Conservation (phyloP, 2,329 filamentous ascomycete species). For the Calonectria honghensis region DNA sequence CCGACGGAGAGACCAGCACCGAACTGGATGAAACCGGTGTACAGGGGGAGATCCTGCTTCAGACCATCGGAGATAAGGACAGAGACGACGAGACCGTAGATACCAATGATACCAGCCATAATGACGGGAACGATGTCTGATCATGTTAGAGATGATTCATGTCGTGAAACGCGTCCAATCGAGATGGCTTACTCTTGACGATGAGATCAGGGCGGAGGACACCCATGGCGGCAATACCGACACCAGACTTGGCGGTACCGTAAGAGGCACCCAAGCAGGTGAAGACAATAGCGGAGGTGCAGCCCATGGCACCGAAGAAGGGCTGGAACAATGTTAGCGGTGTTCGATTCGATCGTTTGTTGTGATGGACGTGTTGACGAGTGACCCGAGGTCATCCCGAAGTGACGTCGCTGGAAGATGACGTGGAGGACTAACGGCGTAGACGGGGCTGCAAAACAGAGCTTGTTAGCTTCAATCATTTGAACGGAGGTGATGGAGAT, state of each 20-base stretch:
- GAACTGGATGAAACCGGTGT: slow-evolving; percentile 90
- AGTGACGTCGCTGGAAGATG: slow-evolving; percentile 58
- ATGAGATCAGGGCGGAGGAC: slow-evolving; percentile 98
- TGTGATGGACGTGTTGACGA: slow-evolving; percentile 44
- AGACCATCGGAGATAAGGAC: slow-evolving; percentile 90
- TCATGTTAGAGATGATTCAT: slow-evolving; percentile 44
- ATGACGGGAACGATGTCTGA: slow-evolving; percentile 99
- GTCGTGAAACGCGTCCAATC: neutral
- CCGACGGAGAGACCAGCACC: slow-evolving; percentile 89
- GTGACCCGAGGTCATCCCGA: slow-evolving; percentile 45
- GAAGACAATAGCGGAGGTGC: slow-evolving; percentile 97
- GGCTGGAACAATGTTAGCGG: slow-evolving; percentile 70
- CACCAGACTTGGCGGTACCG: slow-evolving; percentile 99
- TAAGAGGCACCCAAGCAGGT: slow-evolving; percentile 98
- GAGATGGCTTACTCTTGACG: slow-evolving; percentile 90
- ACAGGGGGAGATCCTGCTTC: slow-evolving; percentile 82
- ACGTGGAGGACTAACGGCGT: slow-evolving; percentile 87
- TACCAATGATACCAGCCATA: slow-evolving; percentile 99
- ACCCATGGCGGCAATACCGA: slow-evolving; percentile 99
- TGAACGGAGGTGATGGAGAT: slow-evolving; percentile 29
- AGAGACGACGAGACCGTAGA: slow-evolving; percentile 93
- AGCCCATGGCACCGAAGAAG: slow-evolving; percentile 99
- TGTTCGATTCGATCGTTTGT: slow-evolving; percentile 44
- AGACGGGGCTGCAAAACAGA: slow-evolving; percentile 84
- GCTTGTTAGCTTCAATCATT: slow-evolving; percentile 65